These are phyloP conservation scores for Xylaria acuta DNA, from an alignment of 495 filamentous ascomycete species.

Conservation along the genomic window DNA sequence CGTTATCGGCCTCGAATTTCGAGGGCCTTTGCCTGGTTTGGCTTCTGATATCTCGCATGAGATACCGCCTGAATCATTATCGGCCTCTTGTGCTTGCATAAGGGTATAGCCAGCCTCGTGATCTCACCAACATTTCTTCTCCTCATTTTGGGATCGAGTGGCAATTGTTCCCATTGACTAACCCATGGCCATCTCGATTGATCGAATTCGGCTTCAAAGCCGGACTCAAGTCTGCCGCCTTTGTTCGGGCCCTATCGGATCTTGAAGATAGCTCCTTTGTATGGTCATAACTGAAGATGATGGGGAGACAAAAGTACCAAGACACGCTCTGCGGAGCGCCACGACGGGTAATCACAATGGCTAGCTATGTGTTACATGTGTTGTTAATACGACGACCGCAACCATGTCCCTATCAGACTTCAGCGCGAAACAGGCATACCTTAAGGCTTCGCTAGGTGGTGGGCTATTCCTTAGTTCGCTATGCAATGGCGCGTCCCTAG, in stretches of 20 bases:
- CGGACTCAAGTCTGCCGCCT: conserved; percentile 29
- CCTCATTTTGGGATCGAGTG: not conserved
- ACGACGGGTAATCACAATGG: conserved; percentile 15
- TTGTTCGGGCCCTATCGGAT: conserved; percentile 31
- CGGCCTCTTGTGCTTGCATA: not conserved
- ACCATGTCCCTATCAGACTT: conserved; percentile 27
- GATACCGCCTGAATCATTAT: not conserved
- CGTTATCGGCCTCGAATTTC: not conserved
- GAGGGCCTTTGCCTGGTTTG: not conserved
- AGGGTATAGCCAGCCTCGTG: conserved; percentile 1
- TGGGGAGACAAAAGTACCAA: conserved; percentile 27
- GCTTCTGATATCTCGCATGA: not conserved
- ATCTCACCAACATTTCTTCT: not conserved
- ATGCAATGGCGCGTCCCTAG: conserved; percentile 27
- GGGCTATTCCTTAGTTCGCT: conserved; percentile 28
- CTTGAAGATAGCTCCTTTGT: conserved; percentile 33
- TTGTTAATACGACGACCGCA: conserved; percentile 29
- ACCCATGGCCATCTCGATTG: no score
- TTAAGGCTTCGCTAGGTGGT: conserved; percentile 27
- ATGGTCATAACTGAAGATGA: conserved; percentile 22
- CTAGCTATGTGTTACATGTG: conserved; percentile 21
- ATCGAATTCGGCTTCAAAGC: no score
- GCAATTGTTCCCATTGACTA: conserved; percentile 26
- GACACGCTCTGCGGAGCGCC: conserved; percentile 17
- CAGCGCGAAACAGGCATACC: conserved; percentile 27